phyloP scores from a whole-genome alignment of 1,139 yeast species.

The Debaryomycetaceae sp. region DNA sequence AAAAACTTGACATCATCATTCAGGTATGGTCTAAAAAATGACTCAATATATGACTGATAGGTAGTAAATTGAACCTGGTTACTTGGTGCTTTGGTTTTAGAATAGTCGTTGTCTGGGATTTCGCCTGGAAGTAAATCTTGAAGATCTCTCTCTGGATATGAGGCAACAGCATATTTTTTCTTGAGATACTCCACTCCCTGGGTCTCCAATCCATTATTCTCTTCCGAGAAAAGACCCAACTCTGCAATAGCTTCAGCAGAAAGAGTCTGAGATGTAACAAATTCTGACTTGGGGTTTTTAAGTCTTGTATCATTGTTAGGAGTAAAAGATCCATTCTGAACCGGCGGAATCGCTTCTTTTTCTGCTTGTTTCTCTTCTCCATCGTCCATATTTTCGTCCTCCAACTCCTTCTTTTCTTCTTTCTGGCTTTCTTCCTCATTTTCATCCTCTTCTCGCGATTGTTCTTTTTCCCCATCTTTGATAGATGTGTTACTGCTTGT shows the following conservation, averaged over 20 bases:
- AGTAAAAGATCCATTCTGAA: slow-evolving; percentile 45
- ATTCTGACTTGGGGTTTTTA: slow-evolving; percentile 76
- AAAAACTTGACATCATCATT: slow-evolving; percentile 82
- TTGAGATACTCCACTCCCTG: slow-evolving; percentile 73
- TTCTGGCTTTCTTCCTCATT: slow-evolving; percentile 1
- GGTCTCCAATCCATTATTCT: slow-evolving; percentile 49
- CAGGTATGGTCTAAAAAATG: slow-evolving; percentile 69
- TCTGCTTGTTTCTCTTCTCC: slow-evolving; percentile 13
- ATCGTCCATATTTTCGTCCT: slow-evolving; percentile 11
- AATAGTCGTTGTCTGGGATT: slow-evolving; percentile 83
- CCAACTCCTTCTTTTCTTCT: slow-evolving; percentile 10
- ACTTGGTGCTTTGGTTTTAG: slow-evolving; percentile 74
- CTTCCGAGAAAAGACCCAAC: slow-evolving; percentile 66
- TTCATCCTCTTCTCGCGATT: slow-evolving; percentile 7
- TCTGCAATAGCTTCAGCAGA: slow-evolving; percentile 64
- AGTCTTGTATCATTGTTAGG: slow-evolving; percentile 56
- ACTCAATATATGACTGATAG: slow-evolving; percentile 80
- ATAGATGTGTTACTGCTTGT: no score
- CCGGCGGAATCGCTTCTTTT: slow-evolving; percentile 32
- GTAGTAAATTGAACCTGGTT: slow-evolving; percentile 93
- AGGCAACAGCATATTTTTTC: slow-evolving; percentile 80
- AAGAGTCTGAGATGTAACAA: slow-evolving; percentile 68
- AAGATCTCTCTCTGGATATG: slow-evolving; percentile 79
- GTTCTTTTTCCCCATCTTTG: no score
- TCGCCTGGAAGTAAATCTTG: slow-evolving; percentile 79